These are phyloP conservation scores for Russula sp. DNA, from an alignment of 768 basidiomycete species.

Conservation along the genomic window DNA sequence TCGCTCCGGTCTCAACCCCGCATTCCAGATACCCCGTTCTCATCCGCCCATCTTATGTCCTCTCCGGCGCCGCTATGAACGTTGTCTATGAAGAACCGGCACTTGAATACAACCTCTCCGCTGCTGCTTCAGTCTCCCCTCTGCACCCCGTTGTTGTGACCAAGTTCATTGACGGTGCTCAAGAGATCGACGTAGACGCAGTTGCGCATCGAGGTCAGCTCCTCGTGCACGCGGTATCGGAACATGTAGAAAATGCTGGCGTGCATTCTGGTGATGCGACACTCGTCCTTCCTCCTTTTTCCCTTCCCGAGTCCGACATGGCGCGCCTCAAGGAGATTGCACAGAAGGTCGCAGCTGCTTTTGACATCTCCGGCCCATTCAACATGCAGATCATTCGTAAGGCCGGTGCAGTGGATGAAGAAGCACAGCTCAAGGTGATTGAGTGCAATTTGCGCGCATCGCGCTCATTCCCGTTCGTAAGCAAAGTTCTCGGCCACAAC, in stretches of 20 bases:
- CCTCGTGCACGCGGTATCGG: conserved; percentile 91
- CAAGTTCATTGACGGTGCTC: conserved; percentile 96
- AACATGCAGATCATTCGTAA: conserved; percentile 99
- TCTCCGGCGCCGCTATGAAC: conserved; percentile 99
- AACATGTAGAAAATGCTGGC: conserved; percentile 98
- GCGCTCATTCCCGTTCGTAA: conserved; percentile 98
- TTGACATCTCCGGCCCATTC: conserved; percentile 96
- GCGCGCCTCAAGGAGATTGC: conserved; percentile 87
- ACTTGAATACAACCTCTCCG: conserved; percentile 91
- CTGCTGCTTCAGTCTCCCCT: conserved; percentile 92
- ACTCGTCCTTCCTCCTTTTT: conserved; percentile 91
- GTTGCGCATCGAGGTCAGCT: conserved; percentile 91
- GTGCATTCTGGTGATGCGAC: conserved; percentile 99
- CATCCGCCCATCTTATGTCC: conserved; percentile 95
- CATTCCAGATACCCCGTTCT: conserved; percentile 81
- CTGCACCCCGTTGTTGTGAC: conserved; percentile 97
- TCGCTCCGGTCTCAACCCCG: conserved; percentile 7
- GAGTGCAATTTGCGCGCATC: conserved; percentile 98
- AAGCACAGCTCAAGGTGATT: conserved; percentile 87
- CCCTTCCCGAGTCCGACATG: conserved; percentile 68
- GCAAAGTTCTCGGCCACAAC: conserved; percentile 95
- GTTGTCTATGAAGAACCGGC: conserved; percentile 89
- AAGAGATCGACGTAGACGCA: conserved; percentile 97
- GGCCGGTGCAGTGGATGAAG: conserved; percentile 41
- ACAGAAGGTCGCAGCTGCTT: conserved; percentile 88